A percentile compares a stretch with the other conserved stretches of the same genome.
These are phyloP conservation scores for Phylloporus sp. DNA, from an alignment of 768 basidiomycete species.

Conservation along the genomic window DNA sequence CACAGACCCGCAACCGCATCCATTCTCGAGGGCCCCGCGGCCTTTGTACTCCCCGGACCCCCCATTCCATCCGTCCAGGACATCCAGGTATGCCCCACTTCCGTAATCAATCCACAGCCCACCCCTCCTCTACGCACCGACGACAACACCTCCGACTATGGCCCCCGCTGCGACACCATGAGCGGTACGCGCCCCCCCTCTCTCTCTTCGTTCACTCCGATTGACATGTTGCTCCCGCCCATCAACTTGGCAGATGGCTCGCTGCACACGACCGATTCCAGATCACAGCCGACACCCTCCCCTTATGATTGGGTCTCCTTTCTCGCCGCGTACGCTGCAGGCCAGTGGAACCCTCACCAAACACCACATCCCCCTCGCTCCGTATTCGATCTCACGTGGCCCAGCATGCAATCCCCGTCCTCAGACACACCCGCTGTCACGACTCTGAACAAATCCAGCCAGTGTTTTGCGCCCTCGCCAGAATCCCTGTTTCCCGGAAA, in stretches of 20 bases:
- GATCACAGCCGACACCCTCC: conserved; percentile 20
- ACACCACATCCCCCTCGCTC: conserved; percentile 57
- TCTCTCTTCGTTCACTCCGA: neutral
- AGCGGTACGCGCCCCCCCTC: conserved; percentile 19
- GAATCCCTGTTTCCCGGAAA: conserved; percentile 11
- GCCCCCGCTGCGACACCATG: conserved; percentile 10
- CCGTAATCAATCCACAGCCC: neutral
- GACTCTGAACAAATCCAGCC: conserved; percentile 7
- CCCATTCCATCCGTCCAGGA: conserved; percentile 9
- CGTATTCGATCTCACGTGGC: conserved; percentile 21
- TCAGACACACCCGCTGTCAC: conserved; percentile 6
- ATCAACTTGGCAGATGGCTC: conserved; percentile 12
- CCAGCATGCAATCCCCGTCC: conserved; percentile 5
- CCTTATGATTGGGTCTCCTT: conserved; percentile 73
- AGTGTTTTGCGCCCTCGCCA: conserved; percentile 2
- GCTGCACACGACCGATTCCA: conserved; percentile 8
- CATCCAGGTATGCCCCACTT: conserved; percentile 7
- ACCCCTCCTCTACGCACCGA: conserved; percentile 5
- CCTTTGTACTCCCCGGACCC: conserved; percentile 41
- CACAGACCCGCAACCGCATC: conserved; percentile 44
- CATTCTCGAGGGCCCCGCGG: conserved; percentile 36
- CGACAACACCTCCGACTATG: conserved; percentile 9
- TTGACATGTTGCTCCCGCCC: conserved; percentile 19
- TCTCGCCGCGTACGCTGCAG: conserved; percentile 69
- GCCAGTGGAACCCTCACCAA: conserved; percentile 76